phyloP scores from a whole-genome alignment of 176 grass and related monocot genomes.

The Aechmea fasciata region DNA sequence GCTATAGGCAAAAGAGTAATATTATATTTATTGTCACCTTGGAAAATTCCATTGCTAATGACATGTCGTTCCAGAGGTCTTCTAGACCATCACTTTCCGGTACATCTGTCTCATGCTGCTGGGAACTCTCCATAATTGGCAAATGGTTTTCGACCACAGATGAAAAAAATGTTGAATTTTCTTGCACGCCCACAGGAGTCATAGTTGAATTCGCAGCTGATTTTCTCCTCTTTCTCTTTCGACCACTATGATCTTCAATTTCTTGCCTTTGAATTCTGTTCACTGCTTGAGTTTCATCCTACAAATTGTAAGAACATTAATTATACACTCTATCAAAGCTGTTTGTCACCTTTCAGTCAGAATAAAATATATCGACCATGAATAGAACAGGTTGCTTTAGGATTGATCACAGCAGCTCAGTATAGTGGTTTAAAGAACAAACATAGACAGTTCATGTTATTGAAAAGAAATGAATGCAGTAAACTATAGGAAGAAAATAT shows the following conservation, averaged over 20 bases:
- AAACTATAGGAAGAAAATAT: too few relatives aligned
- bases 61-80: slow-evolving; percentile 84
- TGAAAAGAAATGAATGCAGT: too few relatives aligned
- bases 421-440: too few relatives aligned
- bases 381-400: too few relatives aligned
- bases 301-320: slow-evolving; percentile 29
- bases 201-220: slow-evolving; percentile 8
- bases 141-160: too few relatives aligned
- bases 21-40: slow-evolving; percentile 36
- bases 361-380: too few relatives aligned
- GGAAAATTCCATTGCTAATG: slow-evolving; percentile 73
- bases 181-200: not conserved
- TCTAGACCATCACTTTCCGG: slow-evolving; percentile 61
- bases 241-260: slow-evolving; percentile 20
- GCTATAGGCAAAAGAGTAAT: slow-evolving; percentile 3
- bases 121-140: slow-evolving; percentile 16
- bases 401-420: too few relatives aligned
- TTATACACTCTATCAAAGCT: not conserved
- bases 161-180: not conserved
- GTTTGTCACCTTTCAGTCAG: not conserved
- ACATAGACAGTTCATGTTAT: too few relatives aligned
- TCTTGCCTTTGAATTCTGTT: slow-evolving; percentile 37
- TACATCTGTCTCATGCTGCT: slow-evolving; percentile 36
- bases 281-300: slow-evolving; percentile 47
- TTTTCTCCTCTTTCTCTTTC: slow-evolving; percentile 36